phyloP scores from a whole-genome alignment of 1,139 yeast species.

The Diutina scorzettiae region DNA sequence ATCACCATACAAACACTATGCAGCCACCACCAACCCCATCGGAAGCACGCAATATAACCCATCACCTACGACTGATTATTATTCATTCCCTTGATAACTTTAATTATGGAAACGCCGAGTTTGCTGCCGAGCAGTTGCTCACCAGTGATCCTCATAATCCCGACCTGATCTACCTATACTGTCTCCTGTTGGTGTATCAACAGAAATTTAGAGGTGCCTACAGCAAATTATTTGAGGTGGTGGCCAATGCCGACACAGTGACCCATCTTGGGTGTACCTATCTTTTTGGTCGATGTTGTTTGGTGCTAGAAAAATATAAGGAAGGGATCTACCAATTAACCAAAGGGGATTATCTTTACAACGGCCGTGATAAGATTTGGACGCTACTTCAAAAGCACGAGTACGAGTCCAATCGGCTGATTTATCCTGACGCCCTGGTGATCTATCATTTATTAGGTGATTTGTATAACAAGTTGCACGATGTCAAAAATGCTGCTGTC shows the following conservation, averaged over 20 bases:
- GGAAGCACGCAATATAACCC: neutral
- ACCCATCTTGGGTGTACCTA: slow-evolving; percentile 60
- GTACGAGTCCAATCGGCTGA: slow-evolving; percentile 23
- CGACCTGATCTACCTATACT: slow-evolving; percentile 53
- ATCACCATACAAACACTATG: neutral
- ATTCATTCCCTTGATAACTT: slow-evolving; percentile 66
- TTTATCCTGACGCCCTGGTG: slow-evolving; percentile 54
- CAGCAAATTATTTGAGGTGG: slow-evolving; percentile 26
- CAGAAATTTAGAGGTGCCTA: slow-evolving; percentile 51
- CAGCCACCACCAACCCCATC: slow-evolving; percentile 4
- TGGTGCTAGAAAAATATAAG: slow-evolving; percentile 39
- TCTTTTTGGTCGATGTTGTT: slow-evolving; percentile 55
- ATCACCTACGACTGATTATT: slow-evolving; percentile 36
- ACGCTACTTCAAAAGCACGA: slow-evolving; percentile 17
- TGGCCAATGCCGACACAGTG: slow-evolving; percentile 8
- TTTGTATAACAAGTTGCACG: slow-evolving; percentile 40
- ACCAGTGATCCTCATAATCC: slow-evolving; percentile 40
- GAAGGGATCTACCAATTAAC: slow-evolving; percentile 55
- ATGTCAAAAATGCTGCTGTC: slow-evolving; percentile 51
- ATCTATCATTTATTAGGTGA: slow-evolving; percentile 62
- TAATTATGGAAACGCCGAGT: slow-evolving; percentile 60
- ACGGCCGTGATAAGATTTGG: slow-evolving; percentile 13
- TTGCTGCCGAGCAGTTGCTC: slow-evolving; percentile 65
- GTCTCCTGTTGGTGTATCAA: slow-evolving; percentile 45
- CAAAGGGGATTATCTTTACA: slow-evolving; percentile 22